Percentiles rank a stretch among this genome's conserved stretches.
phyloP scores from a whole-genome alignment of 192 early-diverging fungal species.

The Umbelopsis isabellina region DNA sequence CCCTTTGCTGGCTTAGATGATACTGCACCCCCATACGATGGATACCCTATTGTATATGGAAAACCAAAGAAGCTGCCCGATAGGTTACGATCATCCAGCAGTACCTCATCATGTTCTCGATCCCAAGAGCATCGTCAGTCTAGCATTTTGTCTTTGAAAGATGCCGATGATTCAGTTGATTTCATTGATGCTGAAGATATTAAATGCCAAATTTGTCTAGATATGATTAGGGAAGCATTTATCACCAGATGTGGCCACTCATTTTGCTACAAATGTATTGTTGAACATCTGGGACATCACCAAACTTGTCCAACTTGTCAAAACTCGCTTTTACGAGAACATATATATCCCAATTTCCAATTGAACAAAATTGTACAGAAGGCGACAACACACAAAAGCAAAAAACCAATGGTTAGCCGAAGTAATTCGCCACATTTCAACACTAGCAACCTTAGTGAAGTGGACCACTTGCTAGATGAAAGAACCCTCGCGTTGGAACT shows the following conservation, averaged over 20 bases:
- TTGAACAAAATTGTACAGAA: slow-evolving; percentile 17
- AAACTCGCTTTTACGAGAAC: slow-evolving; percentile 54
- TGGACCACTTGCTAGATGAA: background rate
- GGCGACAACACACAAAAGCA: background rate
- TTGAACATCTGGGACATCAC: slow-evolving; percentile 59
- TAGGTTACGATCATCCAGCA: slow-evolving; percentile 1
- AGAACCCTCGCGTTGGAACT: background rate
- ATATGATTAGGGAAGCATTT: slow-evolving; percentile 73
- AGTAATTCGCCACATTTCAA: background rate
- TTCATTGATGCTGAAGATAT: slow-evolving; percentile 10
- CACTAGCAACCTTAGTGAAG: background rate
- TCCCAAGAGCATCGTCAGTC: background rate
- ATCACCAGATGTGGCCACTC: slow-evolving; percentile 85
- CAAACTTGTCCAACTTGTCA: slow-evolving; percentile 76
- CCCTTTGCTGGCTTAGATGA: slow-evolving; percentile 12
- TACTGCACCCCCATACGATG: slow-evolving; percentile 13
- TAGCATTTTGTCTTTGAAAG: background rate
- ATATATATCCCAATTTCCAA: slow-evolving; percentile 86
- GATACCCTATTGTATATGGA: slow-evolving; percentile 1
- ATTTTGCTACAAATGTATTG: slow-evolving; percentile 83
- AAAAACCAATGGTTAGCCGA: background rate
- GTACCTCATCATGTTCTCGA: background rate
- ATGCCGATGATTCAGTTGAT: background rate
- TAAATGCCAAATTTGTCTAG: slow-evolving; percentile 68
- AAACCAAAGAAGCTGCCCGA: background rate